These are phyloP conservation scores for Trichosporon sp. DNA, from an alignment of 1,284 basidiomycete species.

Conservation along the genomic window DNA sequence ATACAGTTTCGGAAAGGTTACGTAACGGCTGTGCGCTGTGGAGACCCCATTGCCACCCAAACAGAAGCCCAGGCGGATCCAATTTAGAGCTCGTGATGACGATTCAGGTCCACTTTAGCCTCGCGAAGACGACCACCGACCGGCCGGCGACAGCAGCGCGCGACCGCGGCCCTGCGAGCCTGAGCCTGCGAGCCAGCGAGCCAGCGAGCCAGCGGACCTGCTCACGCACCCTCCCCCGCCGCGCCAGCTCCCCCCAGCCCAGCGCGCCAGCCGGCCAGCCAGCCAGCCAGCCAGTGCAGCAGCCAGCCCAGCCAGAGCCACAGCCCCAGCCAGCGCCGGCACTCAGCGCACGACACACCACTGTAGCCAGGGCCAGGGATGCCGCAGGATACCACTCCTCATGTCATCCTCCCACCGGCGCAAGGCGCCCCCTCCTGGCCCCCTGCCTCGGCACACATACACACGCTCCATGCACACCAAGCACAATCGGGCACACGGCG, in stretches of 20 bases:
- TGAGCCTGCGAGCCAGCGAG: no score
- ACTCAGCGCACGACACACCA: background rate
- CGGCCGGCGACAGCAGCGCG: background rate
- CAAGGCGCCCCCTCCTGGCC: background rate
- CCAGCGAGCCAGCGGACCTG: background rate
- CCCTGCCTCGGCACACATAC: background rate
- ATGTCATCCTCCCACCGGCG: background rate
- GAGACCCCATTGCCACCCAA: constrained; percentile 5
- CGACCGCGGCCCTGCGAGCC: no score
- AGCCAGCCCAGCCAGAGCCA: background rate
- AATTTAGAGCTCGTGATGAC: constrained; percentile 6
- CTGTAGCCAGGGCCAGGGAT: background rate
- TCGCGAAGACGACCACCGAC: background rate
- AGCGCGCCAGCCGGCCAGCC: background rate
- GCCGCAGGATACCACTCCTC: background rate
- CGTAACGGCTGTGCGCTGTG: background rate
- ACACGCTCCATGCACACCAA: background rate
- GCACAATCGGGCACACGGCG: background rate
- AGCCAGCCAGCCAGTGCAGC: no score
- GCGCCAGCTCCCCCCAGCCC: background rate
- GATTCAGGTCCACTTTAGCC: background rate
- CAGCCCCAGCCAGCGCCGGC: background rate
- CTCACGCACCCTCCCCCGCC: background rate
- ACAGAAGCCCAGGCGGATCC: background rate
- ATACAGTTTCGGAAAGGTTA: constrained; percentile 5